Percentiles rank a stretch among this genome's conserved stretches.
Evolutionary conservation across 2,329 filamentous ascomycete species (phyloP).

Genomic region (Arthrobotrys pseudoclavata): DNA sequence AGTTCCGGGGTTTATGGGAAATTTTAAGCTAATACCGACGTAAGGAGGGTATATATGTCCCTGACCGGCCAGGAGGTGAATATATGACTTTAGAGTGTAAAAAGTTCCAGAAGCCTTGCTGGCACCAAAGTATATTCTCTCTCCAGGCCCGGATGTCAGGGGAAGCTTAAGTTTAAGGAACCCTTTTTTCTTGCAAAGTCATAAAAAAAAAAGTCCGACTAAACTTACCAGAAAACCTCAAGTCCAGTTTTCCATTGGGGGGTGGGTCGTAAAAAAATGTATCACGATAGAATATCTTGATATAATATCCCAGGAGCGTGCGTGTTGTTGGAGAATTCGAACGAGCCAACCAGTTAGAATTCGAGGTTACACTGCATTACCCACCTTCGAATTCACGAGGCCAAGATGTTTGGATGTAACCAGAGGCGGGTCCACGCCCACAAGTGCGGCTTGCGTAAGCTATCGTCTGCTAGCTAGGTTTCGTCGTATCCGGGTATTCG

Average conservation of each 20-base stretch:
- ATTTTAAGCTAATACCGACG: constrained; percentile 1
- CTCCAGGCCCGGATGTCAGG: not conserved
- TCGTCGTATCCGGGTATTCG: not conserved
- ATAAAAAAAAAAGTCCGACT: not conserved
- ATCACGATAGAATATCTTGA: constrained; percentile 41
- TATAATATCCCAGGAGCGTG: constrained; percentile 20
- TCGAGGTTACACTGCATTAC: constrained; percentile 25
- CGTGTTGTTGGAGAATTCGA: constrained; percentile 23
- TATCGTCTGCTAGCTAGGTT: not conserved
- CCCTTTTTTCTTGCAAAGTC: not conserved
- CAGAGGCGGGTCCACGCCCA: not conserved
- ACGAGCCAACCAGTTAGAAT: constrained; percentile 18
- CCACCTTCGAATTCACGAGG: constrained; percentile 28
- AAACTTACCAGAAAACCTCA: constrained; percentile 21
- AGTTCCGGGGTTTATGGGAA: constrained; percentile 28
- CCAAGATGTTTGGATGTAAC: constrained; percentile 46
- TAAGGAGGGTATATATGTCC: not conserved
- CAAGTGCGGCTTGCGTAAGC: constrained; percentile 46
- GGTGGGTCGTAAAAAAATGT: constrained; percentile 2
- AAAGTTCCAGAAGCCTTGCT: no score
- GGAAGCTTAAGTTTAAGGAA: not conserved
- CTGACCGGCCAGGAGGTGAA: constrained; percentile 1
- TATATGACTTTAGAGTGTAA: not conserved
- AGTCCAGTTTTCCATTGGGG: constrained; percentile 9
- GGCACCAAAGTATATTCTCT: constrained; percentile 16